Percentiles rank a stretch among this genome's conserved stretches.
Evolutionary conservation across 768 basidiomycete genomes (phyloP).

Genomic region (Dentipellis sp.): DNA sequence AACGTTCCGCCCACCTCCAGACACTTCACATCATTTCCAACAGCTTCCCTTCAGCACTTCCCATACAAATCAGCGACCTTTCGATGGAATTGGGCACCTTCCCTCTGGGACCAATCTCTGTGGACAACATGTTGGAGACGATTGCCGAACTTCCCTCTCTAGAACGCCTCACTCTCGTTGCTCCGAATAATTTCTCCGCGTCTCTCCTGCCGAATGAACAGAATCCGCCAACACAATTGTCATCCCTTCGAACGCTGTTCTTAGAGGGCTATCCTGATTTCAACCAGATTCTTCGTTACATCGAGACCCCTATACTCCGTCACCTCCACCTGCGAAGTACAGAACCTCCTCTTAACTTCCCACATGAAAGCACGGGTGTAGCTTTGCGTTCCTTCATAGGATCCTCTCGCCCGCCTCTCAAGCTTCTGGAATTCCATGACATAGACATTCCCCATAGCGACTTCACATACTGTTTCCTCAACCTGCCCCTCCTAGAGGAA

Average conservation of each 20-base stretch:
- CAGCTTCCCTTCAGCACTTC: conserved; percentile 7
- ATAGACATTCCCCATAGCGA: conserved; percentile 31
- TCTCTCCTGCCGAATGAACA: conserved; percentile 12
- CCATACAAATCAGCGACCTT: conserved; percentile 7
- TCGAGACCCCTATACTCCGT: conserved; percentile 27
- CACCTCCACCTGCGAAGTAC: conserved; percentile 33
- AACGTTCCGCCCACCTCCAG: conserved; percentile 26
- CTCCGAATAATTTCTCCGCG: conserved; percentile 22
- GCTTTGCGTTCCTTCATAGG: conserved; percentile 24
- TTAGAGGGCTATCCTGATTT: conserved; percentile 24
- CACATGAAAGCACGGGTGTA: conserved; percentile 24
- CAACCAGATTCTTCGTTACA: conserved; percentile 19
- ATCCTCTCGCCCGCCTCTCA: conserved; percentile 20
- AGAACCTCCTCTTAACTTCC: conserved; percentile 22
- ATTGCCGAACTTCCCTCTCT: conserved; percentile 33
- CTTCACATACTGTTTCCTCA: conserved; percentile 26
- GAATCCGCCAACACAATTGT: conserved; percentile 15
- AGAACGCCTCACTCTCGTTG: conserved; percentile 30
- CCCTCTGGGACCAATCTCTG: conserved; percentile 14
- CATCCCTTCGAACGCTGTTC: conserved; percentile 21
- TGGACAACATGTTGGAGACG: conserved; percentile 15
- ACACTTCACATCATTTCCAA: conserved; percentile 4
- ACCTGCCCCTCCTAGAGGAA: conserved; percentile 33
- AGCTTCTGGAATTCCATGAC: conserved; percentile 40
- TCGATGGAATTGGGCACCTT: conserved; percentile 11